Base-by-base conservation (phyloP, 352 stramenopile genomes). In the Thraustotheca clavata region DNA sequence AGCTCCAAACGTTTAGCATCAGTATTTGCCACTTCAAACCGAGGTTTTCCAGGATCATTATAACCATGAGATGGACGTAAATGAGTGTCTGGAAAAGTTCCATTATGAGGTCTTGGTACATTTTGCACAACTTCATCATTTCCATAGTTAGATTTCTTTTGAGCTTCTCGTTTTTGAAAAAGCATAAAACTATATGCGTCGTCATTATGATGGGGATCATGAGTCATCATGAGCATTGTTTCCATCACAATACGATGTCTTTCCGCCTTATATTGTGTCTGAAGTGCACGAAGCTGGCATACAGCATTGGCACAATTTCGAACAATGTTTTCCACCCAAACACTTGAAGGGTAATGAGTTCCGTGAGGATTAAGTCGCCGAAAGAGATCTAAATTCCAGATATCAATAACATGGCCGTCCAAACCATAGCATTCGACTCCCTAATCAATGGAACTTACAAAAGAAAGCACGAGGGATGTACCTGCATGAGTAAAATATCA, bases 371-470 rank as follows among this genome's bases (percentile, higher is more conserved):
- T 91, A 3, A 70, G 62, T 3, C 63, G 60, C 14, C 70, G 76
- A 52, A 94, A 91, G 27, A 80, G 35, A 36, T 74, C 76, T 2
- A 91, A 67, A 39, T 78, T 73, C 86, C 86, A 95, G 29, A 94
- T 77, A 8, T 82, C 62, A 4, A 47, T 49, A 11, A 94, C 40
- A 43, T 87, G 73, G 35, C 90, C 74, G 52, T 92, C 86, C 34
- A 95, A 67, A 9, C 86, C 86, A 62, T 86, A 90, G 62, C 77
- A 89, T 59, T 94, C 86, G 20, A 94, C 78, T 41, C 79, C 84
- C 67, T 65, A 65, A 29, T 54, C 12, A 1, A 29, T 35, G n/a
- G 14, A 46, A 3, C 52, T 18, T 11, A 20, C 20, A 47, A 4
- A 43, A 6, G 20, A 20, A 61, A 57, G 20, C 1, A 12, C 8